phyloP scores from a whole-genome alignment of 345 rosid genomes.

The Passiflora organensis region DNA sequence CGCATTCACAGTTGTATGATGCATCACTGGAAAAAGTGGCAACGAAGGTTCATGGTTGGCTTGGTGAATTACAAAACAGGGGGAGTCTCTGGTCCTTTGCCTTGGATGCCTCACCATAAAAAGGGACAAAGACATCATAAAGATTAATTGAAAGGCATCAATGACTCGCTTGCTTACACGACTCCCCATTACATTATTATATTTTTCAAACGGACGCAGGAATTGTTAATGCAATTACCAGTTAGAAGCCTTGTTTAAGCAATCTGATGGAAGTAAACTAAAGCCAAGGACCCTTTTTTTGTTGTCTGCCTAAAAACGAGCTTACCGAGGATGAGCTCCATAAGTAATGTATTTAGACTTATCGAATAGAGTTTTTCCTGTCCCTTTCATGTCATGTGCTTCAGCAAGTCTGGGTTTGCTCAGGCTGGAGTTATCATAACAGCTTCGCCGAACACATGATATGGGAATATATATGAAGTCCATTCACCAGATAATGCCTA shows the following conservation, averaged over 20 bases:
- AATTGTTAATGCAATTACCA: conserved; percentile 4
- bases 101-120: neutral
- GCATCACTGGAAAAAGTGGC: neutral
- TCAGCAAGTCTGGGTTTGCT: no score
- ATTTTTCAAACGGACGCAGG: conserved; percentile 6
- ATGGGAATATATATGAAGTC: conserved; percentile 3
- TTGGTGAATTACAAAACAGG: neutral
- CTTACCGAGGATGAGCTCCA: neutral
- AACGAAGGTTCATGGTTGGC: neutral
- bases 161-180: conserved; percentile 48
- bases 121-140: neutral
- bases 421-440: no score
- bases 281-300: no score
- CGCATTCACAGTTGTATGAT: no score
- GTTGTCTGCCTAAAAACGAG: conserved; percentile 6
- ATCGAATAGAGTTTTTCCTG: conserved; percentile 18
- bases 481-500: conserved; percentile 1
- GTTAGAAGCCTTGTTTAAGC: conserved; percentile 24
- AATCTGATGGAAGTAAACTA: conserved; percentile 11
- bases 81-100: no score
- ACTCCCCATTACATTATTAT: conserved; percentile 28
- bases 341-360: neutral
- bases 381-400: conserved; percentile 33
- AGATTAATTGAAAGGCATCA: conserved; percentile 18
- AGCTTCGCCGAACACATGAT: neutral